Evolutionary conservation across 1,284 basidiomycete genomes (phyloP), one percentile per base, ranked within the genome.

Genomic region (Leccinum subrobustum): DNA sequence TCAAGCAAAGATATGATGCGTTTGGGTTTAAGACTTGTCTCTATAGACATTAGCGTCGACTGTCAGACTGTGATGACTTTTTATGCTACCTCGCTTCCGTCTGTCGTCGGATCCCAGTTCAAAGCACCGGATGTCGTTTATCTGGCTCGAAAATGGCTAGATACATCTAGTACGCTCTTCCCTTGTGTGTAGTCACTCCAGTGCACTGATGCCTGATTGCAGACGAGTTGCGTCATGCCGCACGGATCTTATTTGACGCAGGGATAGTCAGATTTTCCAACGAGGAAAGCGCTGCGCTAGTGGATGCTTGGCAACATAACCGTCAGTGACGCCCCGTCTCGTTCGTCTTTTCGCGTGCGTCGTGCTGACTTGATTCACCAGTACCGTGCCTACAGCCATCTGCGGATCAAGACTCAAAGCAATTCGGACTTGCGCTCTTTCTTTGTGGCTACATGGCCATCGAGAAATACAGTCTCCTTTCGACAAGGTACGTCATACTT

Each of bases 361-460:
- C n/a, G 35, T 63, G n/a, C 63, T 66, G 51, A 72, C 57, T 4
- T 39, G 50, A 48, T 31, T 29, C 65, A 16, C 20, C 53, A 63
- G 92, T 96, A n/a, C 93, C 93, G 0, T 83, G 80, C 53, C 72
- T 87, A 20, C 85, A 87, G 61, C 78, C 84, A 0, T 78, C 82
- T 14, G 78, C 78, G 0, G 81, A 86, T 52, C 81, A 79, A 54
- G 82, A 87, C 65, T 80, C 81, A 1, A 72, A 78, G 0, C 77
- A 75, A 8, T 82, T 87, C 0, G 89, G 89, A 0, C 78, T 89
- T 16, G 88, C 93, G 0, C 76, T 96, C 2, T 88, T 92, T 52
- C 78, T 96, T 16, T 88, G 93, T 52, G 94, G 94, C 0, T 89
- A 89, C 63, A 83, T 98, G 52, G 93, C 95, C 0, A 79, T 89